Percentiles rank a stretch among this genome's conserved stretches.
phyloP scores from a whole-genome alignment of 1,139 yeast genomes.

The Lipomyces yarrowii region DNA sequence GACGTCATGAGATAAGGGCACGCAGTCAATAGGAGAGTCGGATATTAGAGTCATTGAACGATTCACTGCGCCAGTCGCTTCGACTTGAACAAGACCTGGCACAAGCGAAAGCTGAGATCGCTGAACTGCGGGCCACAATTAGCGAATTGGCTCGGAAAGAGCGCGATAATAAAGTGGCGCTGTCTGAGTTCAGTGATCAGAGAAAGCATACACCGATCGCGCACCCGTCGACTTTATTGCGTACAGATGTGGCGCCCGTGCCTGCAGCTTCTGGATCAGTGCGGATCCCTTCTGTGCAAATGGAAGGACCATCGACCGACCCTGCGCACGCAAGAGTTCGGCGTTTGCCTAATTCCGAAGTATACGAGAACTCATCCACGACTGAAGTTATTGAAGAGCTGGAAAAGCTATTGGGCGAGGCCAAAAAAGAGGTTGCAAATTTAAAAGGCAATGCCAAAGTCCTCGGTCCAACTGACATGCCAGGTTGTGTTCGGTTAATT shows the following conservation, averaged over 20 bases:
- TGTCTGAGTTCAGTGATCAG: not conserved
- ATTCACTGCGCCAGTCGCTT: constrained; percentile 18
- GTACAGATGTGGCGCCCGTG: not conserved
- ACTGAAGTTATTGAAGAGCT: constrained; percentile 19
- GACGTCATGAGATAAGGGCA: not conserved
- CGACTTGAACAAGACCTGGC: constrained; percentile 21
- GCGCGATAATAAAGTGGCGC: not conserved
- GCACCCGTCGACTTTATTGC: not conserved
- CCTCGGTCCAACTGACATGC: constrained; percentile 27
- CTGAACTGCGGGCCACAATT: constrained; percentile 10
- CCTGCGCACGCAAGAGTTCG: not conserved
- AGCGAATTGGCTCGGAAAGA: not conserved
- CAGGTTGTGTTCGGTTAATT: constrained; percentile 12
- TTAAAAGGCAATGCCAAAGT: constrained; percentile 18
- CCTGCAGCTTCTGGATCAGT: not conserved
- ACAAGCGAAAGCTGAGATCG: constrained; percentile 19
- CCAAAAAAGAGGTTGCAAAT: constrained; percentile 11
- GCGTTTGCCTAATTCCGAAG: not conserved
- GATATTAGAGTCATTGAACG: constrained; percentile 14
- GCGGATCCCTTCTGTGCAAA: not conserved
- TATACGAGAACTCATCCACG: not conserved
- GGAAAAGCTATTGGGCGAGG: constrained; percentile 16
- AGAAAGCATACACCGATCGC: not conserved
- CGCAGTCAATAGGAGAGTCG: constrained; percentile 2
- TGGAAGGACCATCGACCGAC: not conserved